Percentiles rank a stretch among this genome's conserved stretches.
Conservation (phyloP, 257 asterid genomes). For the Jacaranda mimosifolia region DNA sequence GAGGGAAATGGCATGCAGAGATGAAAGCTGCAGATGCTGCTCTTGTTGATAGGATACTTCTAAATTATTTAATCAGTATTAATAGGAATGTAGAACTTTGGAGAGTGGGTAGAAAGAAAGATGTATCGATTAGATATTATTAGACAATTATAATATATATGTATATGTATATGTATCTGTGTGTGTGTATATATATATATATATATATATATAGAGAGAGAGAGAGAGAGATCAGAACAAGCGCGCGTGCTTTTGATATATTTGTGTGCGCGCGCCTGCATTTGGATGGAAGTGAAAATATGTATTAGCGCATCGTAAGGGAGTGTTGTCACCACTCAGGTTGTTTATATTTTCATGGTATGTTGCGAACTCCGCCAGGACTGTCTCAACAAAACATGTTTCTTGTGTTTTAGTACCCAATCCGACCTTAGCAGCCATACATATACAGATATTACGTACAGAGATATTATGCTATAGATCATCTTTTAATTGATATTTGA, state of each 20-base stretch:
- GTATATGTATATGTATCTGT: no score
- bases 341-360: slow-evolving; percentile 18
- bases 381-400: neutral
- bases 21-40: slow-evolving; percentile 44
- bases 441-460: neutral
- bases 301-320: slow-evolving; percentile 37
- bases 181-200: no score
- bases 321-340: slow-evolving; percentile 40
- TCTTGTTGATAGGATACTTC: slow-evolving; percentile 46
- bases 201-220: no score
- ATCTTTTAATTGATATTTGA: neutral
- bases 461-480: no score
- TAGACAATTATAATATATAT: neutral
- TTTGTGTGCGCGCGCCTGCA: slow-evolving; percentile 26
- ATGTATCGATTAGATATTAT: slow-evolving; percentile 20
- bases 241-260: slow-evolving; percentile 42
- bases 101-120: slow-evolving; percentile 24
- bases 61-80: slow-evolving; percentile 23
- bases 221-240: neutral
- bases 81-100: slow-evolving; percentile 41
- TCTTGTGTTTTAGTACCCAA: neutral
- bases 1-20: slow-evolving; percentile 60
- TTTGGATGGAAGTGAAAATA: slow-evolving; percentile 30
- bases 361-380: neutral
- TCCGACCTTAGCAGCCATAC: neutral